A percentile compares a stretch with the other conserved stretches of the same genome.
Evolutionary conservation across 371 early-diverging fungal species (phyloP).

Genomic region (Rhizopus stolonifer): DNA sequence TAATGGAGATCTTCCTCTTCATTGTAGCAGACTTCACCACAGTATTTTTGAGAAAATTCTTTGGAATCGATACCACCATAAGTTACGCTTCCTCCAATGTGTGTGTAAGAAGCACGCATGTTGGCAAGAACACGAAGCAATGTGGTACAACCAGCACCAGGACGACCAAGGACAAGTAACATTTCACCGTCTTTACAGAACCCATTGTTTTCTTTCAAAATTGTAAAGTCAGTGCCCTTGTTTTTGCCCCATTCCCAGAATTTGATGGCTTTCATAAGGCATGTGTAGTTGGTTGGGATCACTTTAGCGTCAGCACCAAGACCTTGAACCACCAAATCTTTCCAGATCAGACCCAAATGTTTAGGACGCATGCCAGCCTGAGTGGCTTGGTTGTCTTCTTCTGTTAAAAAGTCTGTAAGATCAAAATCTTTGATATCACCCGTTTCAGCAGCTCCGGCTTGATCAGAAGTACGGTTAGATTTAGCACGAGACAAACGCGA

Average conservation of each 20-base stretch:
- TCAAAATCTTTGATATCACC: slow-evolving; percentile 28
- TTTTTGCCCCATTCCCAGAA: slow-evolving; percentile 36
- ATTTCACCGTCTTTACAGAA: slow-evolving; percentile 59
- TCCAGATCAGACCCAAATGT: slow-evolving; percentile 49
- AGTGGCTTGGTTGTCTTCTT: slow-evolving; percentile 16
- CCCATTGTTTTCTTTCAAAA: slow-evolving; percentile 43
- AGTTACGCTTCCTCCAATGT: slow-evolving; percentile 40
- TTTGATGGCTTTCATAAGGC: slow-evolving; percentile 5
- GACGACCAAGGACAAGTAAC: slow-evolving; percentile 59
- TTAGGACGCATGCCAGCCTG: slow-evolving; percentile 44
- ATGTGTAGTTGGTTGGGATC: slow-evolving; percentile 16
- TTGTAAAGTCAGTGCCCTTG: slow-evolving; percentile 29
- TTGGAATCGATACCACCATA: slow-evolving; percentile 51
- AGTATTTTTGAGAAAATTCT: slow-evolving; percentile 40
- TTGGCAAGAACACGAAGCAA: slow-evolving; percentile 56
- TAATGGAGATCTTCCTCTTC: slow-evolving; percentile 60
- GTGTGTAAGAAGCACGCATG: slow-evolving; percentile 45
- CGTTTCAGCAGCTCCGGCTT: slow-evolving; percentile 9
- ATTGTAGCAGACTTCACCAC: slow-evolving; percentile 54
- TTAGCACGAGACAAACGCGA: slow-evolving; percentile 30
- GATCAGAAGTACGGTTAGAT: slow-evolving; percentile 20
- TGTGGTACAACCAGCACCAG: slow-evolving; percentile 59
- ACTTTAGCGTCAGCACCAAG: slow-evolving; percentile 34
- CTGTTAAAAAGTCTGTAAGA: slow-evolving; percentile 26
- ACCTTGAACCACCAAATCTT: slow-evolving; percentile 41